Conservation (phyloP, 2,329 filamentous ascomycete genomes). For the Paracamarosporium sp. region DNA sequence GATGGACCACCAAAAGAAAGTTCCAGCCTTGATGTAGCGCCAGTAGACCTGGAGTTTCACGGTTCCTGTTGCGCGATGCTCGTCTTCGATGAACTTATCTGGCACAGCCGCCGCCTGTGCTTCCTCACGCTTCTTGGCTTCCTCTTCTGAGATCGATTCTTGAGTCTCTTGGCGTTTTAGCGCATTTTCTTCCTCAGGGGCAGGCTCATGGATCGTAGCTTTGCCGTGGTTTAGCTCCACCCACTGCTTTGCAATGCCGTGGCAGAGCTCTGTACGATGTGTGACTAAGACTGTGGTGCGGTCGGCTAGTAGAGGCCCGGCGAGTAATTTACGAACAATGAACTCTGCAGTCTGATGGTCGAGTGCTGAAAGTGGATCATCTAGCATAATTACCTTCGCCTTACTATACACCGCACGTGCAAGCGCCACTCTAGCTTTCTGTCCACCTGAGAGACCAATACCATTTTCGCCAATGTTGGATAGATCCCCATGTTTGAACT, state of each 20-base stretch:
- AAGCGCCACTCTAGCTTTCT: conserved; percentile 67
- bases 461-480: conserved; percentile 69
- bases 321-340: conserved; percentile 65
- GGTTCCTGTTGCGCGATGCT: conserved; percentile 75
- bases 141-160: conserved; percentile 43
- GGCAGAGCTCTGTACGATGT: conserved; percentile 73
- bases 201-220: conserved; percentile 51
- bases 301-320: conserved; percentile 60
- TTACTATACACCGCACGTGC: conserved; percentile 66
- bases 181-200: conserved; percentile 57
- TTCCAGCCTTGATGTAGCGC: conserved; percentile 84
- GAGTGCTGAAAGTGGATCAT: conserved; percentile 66
- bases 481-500: conserved; percentile 69
- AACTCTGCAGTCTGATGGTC: conserved; percentile 70
- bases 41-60: conserved; percentile 81
- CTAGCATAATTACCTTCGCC: conserved; percentile 62
- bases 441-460: conserved; percentile 66
- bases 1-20: conserved; percentile 73
- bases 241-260: conserved; percentile 74
- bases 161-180: conserved; percentile 48
- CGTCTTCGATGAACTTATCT: conserved; percentile 81
- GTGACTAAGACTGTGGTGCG: conserved; percentile 67
- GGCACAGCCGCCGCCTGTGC: conserved; percentile 62
- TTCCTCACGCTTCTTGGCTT: conserved; percentile 42
- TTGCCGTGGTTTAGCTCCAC: conserved; percentile 71